Evolutionary conservation across 2,329 filamentous ascomycete species (phyloP), one percentile per base, ranked within the genome.

Genomic region (Daldinia eschscholtzii): DNA sequence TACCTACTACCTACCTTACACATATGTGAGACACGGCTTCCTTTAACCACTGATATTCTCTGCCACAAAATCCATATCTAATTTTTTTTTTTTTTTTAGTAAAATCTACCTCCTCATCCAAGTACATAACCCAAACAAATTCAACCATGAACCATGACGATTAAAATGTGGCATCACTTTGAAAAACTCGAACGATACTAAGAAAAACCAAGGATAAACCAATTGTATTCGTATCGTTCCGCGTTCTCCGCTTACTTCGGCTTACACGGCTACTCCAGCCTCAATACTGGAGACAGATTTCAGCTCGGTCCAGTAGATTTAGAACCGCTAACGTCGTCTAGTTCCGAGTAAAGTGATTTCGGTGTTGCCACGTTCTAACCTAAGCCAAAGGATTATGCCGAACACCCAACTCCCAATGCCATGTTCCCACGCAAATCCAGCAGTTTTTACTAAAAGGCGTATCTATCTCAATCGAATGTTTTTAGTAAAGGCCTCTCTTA

Each of bases 201-300:
- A 55, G n/a, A 15, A 61, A 28, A 15, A 61, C 26, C 23, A 46
- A 33, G 39, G 42, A 48, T 57, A 39, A n/a, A 33, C 62, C 39
- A 62, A 61, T 44, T 12, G n/a, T 23, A 62, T 66, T 56, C 58
- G 13, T 55, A 59, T 56, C 13, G 12, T 60, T 35, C 33, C 66
- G 66, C 59, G 33, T 59, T 60, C 56, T 44, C 58, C 66, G 66
- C 62, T 33, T 58, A 28, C 23, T 44, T 60, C 55, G 55, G 30
- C 55, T 37, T 26, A 41, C 37, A 41, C 37, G 37, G 35, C 33
- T 53, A 52, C 57, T 57, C 52, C 41, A 67, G 28, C 55, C 44
- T 63, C 33, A 20, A 59, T 20, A 62, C 37, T 57, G 18, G 35
- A 57, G 26, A 37, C 50, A 46, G 12, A 41, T 28, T 46, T 10